Percentiles rank a stretch among this genome's conserved stretches.
phyloP scores from a whole-genome alignment of 306 rosid species.

The Malus fusca region DNA sequence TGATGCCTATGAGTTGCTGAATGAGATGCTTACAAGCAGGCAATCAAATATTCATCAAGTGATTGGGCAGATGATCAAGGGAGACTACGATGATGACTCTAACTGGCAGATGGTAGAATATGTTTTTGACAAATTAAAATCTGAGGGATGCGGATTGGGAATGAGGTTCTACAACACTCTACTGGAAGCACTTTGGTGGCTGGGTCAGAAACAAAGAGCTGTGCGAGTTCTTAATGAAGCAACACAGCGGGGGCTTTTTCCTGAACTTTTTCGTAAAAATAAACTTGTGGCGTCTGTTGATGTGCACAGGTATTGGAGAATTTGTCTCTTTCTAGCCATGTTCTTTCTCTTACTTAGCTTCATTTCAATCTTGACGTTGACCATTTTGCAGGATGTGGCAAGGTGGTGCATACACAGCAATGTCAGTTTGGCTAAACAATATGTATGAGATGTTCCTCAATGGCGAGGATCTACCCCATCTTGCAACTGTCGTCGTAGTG shows the following conservation, averaged over 20 bases:
- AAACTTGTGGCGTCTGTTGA: conserved; percentile 82
- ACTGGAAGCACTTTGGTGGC: conserved; percentile 95
- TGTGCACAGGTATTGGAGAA: conserved; percentile 67
- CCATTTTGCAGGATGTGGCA: conserved; percentile 75
- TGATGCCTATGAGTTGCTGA: conserved; percentile 62
- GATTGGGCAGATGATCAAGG: conserved; percentile 86
- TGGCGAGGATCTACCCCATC: conserved; percentile 67
- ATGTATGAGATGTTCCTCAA: conserved; percentile 61
- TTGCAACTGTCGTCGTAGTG: conserved; percentile 83
- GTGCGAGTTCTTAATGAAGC: conserved; percentile 89
- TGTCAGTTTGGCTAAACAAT: conserved; percentile 75
- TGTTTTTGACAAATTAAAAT: conserved; percentile 83
- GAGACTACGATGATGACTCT: conserved; percentile 84
- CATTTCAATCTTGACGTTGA: conserved; percentile 12
- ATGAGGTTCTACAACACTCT: conserved; percentile 80
- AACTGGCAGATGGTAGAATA: conserved; percentile 99
- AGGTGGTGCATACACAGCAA: conserved; percentile 85
- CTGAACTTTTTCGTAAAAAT: conserved; percentile 76
- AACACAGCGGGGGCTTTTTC: conserved; percentile 77
- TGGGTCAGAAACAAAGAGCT: conserved; percentile 87
- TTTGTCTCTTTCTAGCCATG: conserved; percentile 7
- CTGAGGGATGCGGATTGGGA: conserved; percentile 81
- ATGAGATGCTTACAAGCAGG: conserved; percentile 65
- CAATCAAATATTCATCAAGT: conserved; percentile 85
- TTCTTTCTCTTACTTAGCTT: background rate